Conservation (phyloP, 768 basidiomycete species). For the Calvatia gigantea region DNA sequence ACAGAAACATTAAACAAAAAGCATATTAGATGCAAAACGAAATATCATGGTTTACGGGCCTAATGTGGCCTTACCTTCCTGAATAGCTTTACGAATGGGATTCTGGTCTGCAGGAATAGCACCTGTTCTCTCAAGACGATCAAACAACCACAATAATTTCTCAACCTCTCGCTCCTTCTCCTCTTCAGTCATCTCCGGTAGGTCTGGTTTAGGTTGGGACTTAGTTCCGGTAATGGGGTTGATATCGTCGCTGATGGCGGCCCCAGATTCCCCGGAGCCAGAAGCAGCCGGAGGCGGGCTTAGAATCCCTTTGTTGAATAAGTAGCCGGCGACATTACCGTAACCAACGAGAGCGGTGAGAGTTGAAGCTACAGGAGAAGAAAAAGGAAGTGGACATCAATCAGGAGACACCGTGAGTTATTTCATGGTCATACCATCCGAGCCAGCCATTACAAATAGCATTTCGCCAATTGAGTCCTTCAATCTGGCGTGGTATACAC, state of each 20-base stretch:
- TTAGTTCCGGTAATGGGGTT: conserved; percentile 88
- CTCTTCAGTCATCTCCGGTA: conserved; percentile 81
- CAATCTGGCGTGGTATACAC: conserved; percentile 68
- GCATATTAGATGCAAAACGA: not conserved
- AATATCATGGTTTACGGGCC: not conserved
- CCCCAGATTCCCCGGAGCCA: conserved; percentile 27
- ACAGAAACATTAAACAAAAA: conserved; percentile 7
- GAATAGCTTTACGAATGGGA: conserved; percentile 70
- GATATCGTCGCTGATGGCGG: conserved; percentile 43
- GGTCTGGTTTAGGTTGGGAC: conserved; percentile 32
- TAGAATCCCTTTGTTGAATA: conserved; percentile 88
- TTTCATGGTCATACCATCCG: conserved; percentile 46
- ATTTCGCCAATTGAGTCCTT: conserved; percentile 84
- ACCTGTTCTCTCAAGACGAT: conserved; percentile 78
- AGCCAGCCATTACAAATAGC: conserved; percentile 79
- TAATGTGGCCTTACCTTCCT: conserved; percentile 26
- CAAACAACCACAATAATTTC: conserved; percentile 87
- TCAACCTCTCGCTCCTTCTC: conserved; percentile 95
- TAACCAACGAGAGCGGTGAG: conserved; percentile 86
- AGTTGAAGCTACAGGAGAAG: conserved; percentile 57
- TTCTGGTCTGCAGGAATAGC: conserved; percentile 62
- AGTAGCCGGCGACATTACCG: conserved; percentile 92
- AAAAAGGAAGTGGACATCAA: conserved; percentile 1
- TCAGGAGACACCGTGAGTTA: not conserved
- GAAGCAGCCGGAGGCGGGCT: conserved; percentile 44